Conservation (phyloP, 805 yeast species). For the Yarrowia divulgata region DNA sequence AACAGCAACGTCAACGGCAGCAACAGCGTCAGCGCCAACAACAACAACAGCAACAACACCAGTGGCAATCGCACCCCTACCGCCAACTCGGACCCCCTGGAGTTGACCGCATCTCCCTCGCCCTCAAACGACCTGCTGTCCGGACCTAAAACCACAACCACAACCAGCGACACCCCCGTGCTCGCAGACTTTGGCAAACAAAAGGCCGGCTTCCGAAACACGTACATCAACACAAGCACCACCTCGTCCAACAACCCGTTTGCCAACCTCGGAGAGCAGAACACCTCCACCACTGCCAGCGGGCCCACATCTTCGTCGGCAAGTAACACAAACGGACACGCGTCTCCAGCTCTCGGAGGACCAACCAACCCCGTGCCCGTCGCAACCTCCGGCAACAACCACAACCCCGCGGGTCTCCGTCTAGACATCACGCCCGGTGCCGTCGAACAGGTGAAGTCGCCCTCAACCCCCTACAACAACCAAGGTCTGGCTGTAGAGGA, state of each 20-base stretch:
- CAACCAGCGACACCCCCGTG: constrained; percentile 33
- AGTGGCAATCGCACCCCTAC: constrained; percentile 30
- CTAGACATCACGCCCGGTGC: constrained; percentile 26
- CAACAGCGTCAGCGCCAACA: neutral
- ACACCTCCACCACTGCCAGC: neutral
- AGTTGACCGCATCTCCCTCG: constrained; percentile 26
- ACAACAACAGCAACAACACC: neutral
- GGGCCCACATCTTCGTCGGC: neutral
- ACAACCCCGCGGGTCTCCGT: constrained; percentile 20
- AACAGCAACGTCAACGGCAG: neutral
- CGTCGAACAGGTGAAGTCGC: constrained; percentile 34
- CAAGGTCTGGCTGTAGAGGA: constrained; percentile 32
- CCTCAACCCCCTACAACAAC: constrained; percentile 37
- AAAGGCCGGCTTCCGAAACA: constrained; percentile 9
- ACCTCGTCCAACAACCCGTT: constrained; percentile 30
- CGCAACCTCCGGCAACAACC: neutral
- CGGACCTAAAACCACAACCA: constrained; percentile 36
- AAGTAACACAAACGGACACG: constrained; percentile 15
- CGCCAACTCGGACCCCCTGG: constrained; percentile 20
- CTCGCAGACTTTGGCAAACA: constrained; percentile 22
- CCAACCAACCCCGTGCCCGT: constrained; percentile 10
- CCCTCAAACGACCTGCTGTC: constrained; percentile 26
- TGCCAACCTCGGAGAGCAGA: constrained; percentile 11
- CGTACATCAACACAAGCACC: constrained; percentile 24
- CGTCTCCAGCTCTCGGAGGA: neutral